Evolutionary conservation across 495 filamentous ascomycete genomes (phyloP).

Genomic region (Trichoderma gamsii): DNA sequence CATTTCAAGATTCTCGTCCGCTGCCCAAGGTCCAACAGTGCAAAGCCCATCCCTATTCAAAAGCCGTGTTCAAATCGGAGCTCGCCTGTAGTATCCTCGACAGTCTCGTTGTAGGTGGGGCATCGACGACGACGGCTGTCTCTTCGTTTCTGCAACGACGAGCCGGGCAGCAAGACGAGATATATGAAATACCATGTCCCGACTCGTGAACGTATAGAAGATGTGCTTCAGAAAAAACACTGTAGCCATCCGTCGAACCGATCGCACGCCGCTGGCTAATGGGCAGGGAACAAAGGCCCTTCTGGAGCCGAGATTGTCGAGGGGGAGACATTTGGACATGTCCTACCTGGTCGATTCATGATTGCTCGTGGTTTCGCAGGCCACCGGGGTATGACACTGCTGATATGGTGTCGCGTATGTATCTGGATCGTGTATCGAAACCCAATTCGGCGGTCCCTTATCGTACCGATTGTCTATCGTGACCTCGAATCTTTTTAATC

Average conservation of each 20-base stretch:
- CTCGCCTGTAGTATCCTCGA: neutral
- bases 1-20: neutral
- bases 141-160: neutral
- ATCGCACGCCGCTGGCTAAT: neutral
- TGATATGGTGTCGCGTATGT: conserved; percentile 13
- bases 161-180: neutral
- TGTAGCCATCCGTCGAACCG: neutral
- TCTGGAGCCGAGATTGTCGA: conserved; percentile 5
- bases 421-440: neutral
- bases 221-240: neutral
- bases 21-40: neutral
- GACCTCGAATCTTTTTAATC: neutral
- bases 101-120: neutral
- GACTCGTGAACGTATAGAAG: neutral
- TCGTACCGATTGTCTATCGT: neutral
- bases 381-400: neutral
- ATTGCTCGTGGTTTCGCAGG: conserved; percentile 21
- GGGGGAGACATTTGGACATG: neutral
- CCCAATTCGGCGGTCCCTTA: neutral
- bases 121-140: conserved; percentile 19
- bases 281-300: neutral
- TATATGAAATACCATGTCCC: neutral
- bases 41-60: neutral
- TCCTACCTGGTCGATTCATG: conserved; percentile 56
- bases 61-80: neutral